phyloP scores from a whole-genome alignment of 345 rosid species.

The Pistacia atlantica region DNA sequence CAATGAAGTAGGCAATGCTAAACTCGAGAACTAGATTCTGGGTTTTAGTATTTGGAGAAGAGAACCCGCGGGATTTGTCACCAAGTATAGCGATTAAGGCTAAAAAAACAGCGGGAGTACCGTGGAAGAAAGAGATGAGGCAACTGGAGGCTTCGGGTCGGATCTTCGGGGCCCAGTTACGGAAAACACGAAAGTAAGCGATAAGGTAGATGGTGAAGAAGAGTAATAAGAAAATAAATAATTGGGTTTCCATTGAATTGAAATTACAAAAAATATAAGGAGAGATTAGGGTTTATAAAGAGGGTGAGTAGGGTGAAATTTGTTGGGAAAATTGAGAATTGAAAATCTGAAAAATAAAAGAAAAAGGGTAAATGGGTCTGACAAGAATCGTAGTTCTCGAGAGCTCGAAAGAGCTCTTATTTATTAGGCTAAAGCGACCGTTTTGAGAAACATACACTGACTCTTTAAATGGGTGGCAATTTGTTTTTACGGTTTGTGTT shows the following conservation, averaged over 20 bases:
- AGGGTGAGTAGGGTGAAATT: slow-evolving; percentile 20
- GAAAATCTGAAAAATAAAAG: not conserved
- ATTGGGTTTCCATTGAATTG: slow-evolving; percentile 33
- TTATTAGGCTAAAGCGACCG: too few species aligned
- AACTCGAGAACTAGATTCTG: slow-evolving; percentile 70
- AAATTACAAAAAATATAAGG: slow-evolving; percentile 14
- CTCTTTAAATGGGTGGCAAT: too few species aligned
- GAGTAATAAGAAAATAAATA: slow-evolving; percentile 52
- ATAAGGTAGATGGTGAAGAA: slow-evolving; percentile 57
- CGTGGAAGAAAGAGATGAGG: slow-evolving; percentile 78
- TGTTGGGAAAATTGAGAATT: slow-evolving; percentile 25
- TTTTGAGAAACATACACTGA: too few species aligned
- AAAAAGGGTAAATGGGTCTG: not conserved
- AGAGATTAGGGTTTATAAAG: slow-evolving; percentile 17
- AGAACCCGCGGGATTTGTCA: slow-evolving; percentile 43
- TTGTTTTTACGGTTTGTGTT: too few species aligned
- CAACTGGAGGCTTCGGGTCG: slow-evolving; percentile 86
- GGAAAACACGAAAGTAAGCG: slow-evolving; percentile 66
- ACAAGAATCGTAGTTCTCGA: slow-evolving; percentile 4
- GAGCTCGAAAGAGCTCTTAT: slow-evolving; percentile 6
- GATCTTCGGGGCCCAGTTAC: slow-evolving; percentile 56
- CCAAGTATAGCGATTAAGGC: slow-evolving; percentile 56
- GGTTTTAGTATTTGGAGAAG: slow-evolving; percentile 54
- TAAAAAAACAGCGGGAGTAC: slow-evolving; percentile 77
- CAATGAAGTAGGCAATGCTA: slow-evolving; percentile 75